These are phyloP conservation scores for Kwoniella sp. DNA, from an alignment of 768 basidiomycete species.

Conservation along the genomic window DNA sequence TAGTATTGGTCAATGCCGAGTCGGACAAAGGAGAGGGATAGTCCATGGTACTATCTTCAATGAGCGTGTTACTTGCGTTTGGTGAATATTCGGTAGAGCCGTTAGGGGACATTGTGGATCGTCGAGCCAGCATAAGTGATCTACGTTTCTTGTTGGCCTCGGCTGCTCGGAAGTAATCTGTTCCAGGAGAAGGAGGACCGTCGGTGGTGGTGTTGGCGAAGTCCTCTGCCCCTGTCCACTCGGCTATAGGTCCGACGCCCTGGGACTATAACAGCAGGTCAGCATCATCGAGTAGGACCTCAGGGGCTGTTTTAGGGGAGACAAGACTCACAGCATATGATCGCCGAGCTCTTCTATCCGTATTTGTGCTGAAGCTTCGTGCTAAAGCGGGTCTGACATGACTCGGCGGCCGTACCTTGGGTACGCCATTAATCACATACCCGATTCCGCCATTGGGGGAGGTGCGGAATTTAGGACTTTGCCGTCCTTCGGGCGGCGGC, in stretches of 20 bases:
- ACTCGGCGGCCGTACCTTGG: constrained; percentile 30
- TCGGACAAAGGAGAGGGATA: constrained; percentile 35
- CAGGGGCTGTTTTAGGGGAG: no score
- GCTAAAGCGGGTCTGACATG: constrained; percentile 25
- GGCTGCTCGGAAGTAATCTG: constrained; percentile 42
- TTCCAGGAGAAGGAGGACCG: constrained; percentile 37
- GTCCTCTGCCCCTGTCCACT: constrained; percentile 30
- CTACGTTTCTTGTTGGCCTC: constrained; percentile 38
- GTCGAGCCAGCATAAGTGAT: constrained; percentile 38
- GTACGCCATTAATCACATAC: constrained; percentile 49
- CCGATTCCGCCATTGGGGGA: constrained; percentile 46
- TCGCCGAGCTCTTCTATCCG: constrained; percentile 25
- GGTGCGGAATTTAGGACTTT: constrained; percentile 41
- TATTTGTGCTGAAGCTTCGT: constrained; percentile 37
- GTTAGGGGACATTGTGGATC: constrained; percentile 35
- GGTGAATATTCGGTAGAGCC: constrained; percentile 37
- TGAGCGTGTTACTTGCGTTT: constrained; percentile 28
- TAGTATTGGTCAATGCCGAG: constrained; percentile 30
- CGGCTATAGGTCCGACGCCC: constrained; percentile 51
- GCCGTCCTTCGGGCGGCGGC: constrained; percentile 22
- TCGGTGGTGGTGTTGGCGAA: constrained; percentile 12
- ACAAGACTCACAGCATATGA: constrained; percentile 28
- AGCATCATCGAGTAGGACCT: no score
- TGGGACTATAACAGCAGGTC: constrained; percentile 23
- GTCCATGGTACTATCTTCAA: constrained; percentile 27